Conservation (phyloP, 1,284 basidiomycete species). For the Neonothopanus nambi region DNA sequence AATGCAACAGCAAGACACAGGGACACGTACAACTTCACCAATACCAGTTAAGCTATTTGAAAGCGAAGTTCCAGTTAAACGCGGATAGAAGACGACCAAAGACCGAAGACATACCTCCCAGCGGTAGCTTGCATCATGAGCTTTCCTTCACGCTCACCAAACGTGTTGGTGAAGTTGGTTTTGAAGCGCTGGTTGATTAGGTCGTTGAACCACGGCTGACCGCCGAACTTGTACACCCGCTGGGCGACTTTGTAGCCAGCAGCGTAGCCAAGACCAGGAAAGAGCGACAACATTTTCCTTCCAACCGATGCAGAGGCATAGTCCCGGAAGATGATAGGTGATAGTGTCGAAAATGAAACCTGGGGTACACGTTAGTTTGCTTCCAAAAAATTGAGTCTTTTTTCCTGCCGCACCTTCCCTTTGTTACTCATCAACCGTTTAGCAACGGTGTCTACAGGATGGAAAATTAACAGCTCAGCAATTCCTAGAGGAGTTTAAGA, state of each 20-base stretch:
- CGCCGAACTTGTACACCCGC: conserved; percentile 97
- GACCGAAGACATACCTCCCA: conserved; percentile 65
- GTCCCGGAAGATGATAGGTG: conserved; percentile 86
- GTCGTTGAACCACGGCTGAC: conserved; percentile 98
- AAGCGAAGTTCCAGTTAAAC: not conserved
- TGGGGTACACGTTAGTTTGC: conserved; percentile 26
- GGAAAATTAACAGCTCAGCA: conserved; percentile 91
- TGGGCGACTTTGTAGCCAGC: conserved; percentile 96
- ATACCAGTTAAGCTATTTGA: conserved; percentile 83
- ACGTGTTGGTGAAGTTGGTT: conserved; percentile 74
- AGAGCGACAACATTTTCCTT: conserved; percentile 86
- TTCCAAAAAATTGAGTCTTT: not conserved
- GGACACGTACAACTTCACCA: conserved; percentile 84
- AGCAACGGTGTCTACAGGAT: conserved; percentile 93
- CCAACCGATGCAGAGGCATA: conserved; percentile 70
- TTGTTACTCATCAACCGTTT: conserved; percentile 99
- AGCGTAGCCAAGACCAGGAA: conserved; percentile 97
- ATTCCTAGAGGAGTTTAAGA: conserved; percentile 58
- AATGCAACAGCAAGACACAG: conserved; percentile 1
- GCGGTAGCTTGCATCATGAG: conserved; percentile 95
- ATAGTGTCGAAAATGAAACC: conserved; percentile 66
- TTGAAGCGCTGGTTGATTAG: conserved; percentile 81
- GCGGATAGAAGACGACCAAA: not conserved
- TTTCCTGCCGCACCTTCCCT: conserved; percentile 53
- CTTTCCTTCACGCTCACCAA: conserved; percentile 96